Evolutionary conservation across 345 rosid species (phyloP).

Genomic region (Melastoma malabathricum): DNA sequence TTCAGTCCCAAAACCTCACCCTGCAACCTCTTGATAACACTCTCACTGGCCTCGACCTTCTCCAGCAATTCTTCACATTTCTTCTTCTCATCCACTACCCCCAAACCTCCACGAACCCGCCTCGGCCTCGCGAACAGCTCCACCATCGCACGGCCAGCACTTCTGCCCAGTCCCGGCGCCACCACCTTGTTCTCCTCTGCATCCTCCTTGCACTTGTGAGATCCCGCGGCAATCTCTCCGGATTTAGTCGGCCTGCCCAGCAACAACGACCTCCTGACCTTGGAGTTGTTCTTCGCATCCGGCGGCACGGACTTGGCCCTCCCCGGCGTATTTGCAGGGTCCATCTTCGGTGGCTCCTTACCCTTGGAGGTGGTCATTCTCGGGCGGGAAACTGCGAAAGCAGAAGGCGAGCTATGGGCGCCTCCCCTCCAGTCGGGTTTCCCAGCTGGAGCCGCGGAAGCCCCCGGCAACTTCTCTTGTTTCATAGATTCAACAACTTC

Average conservation of each 20-base stretch:
- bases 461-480: conserved; percentile 10
- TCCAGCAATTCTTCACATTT: conserved; percentile 29
- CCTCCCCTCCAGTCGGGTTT: conserved; percentile 5
- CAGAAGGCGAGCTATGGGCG: conserved; percentile 8
- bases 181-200: conserved; percentile 12
- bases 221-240: conserved; percentile 24
- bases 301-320: conserved; percentile 33
- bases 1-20: conserved; percentile 34
- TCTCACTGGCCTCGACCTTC: conserved; percentile 37
- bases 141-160: conserved; percentile 21
- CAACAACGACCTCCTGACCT: conserved; percentile 24
- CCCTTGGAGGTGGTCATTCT: conserved; percentile 29
- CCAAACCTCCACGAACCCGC: conserved; percentile 15
- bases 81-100: conserved; percentile 15
- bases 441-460: neutral
- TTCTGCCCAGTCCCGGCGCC: conserved; percentile 12
- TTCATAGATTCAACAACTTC: conserved; percentile 12
- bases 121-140: conserved; percentile 51
- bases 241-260: conserved; percentile 26
- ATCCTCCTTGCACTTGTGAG: conserved; percentile 20
- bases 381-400: conserved; percentile 27
- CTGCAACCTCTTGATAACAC: conserved; percentile 47
- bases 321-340: conserved; percentile 9
- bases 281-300: conserved; percentile 23
- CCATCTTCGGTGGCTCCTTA: conserved; percentile 19